phyloP scores from a whole-genome alignment of 306 rosid species.

The Glycine latifolia region DNA sequence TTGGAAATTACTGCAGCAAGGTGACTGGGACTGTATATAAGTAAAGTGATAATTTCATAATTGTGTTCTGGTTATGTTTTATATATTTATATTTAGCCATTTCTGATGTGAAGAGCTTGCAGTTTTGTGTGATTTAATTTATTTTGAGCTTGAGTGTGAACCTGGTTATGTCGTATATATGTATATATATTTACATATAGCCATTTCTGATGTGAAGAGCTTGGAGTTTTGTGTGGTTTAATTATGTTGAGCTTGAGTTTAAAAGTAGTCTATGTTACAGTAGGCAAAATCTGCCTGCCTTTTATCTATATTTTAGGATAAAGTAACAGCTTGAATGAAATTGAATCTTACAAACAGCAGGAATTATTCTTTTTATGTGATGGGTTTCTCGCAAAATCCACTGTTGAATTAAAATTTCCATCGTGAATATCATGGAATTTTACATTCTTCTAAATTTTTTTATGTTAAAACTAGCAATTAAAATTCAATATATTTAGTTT shows the following conservation, averaged over 20 bases:
- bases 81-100: background rate
- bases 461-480: constrained; percentile 20
- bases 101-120: constrained; percentile 35
- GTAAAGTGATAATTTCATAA: constrained; percentile 44
- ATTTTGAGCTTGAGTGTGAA: background rate
- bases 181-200: too few relatives aligned
- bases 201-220: constrained; percentile 30
- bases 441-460: constrained; percentile 6
- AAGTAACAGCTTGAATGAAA: constrained; percentile 8
- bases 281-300: constrained; percentile 28
- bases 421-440: constrained; percentile 1
- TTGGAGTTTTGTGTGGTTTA: constrained; percentile 17
- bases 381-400: constrained; percentile 7
- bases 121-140: constrained; percentile 13
- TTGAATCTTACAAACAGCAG: constrained; percentile 13
- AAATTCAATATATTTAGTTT: background rate
- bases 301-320: constrained; percentile 30
- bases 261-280: constrained; percentile 14
- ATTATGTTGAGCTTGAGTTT: background rate
- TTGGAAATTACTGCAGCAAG: constrained; percentile 99
- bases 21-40: constrained; percentile 53
- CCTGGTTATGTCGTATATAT: background rate
- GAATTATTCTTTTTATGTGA: constrained; percentile 26
- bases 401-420: constrained; percentile 17
- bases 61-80: constrained; percentile 27